These are phyloP conservation scores for Pyrus communis DNA, from an alignment of 306 rosid species.

Conservation along the genomic window DNA sequence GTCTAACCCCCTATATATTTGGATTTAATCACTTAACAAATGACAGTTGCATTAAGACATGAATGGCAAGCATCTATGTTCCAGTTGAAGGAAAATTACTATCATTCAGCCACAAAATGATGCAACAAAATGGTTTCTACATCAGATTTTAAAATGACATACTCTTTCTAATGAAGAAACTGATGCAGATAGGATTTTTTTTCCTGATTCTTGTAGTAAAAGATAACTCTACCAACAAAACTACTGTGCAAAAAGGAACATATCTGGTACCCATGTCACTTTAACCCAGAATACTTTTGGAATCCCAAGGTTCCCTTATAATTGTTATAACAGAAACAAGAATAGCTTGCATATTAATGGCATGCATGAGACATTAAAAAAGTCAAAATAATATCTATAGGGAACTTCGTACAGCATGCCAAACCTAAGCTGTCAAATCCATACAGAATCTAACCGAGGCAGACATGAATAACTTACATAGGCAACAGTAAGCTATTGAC, in stretches of 20 bases:
- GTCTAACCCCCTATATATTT: background rate
- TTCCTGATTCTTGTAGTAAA: background rate
- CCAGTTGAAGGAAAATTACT: background rate
- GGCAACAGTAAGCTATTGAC: conserved; percentile 70
- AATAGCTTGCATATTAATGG: background rate
- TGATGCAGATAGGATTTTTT: background rate
- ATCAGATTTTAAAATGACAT: background rate
- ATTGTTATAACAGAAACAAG: background rate
- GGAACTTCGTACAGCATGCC: background rate
- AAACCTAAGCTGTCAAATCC: background rate
- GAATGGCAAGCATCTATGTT: background rate
- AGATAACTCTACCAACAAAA: background rate
- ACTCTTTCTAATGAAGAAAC: background rate
- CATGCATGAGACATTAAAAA: background rate
- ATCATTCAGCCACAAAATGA: background rate
- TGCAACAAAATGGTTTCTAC: background rate
- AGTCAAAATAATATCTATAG: background rate
- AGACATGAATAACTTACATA: conserved; percentile 45
- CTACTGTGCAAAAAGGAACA: background rate
- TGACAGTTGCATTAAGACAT: background rate
- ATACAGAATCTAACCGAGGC: conserved; percentile 2
- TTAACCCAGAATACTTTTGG: background rate
- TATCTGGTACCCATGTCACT: background rate
- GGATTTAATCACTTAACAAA: background rate
- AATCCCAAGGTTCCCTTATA: background rate